A percentile compares a stretch with the other conserved stretches of the same genome.
Conservation (phyloP, 345 rosid genomes). For the sweet orange (Citrus sinensis) region DNA sequence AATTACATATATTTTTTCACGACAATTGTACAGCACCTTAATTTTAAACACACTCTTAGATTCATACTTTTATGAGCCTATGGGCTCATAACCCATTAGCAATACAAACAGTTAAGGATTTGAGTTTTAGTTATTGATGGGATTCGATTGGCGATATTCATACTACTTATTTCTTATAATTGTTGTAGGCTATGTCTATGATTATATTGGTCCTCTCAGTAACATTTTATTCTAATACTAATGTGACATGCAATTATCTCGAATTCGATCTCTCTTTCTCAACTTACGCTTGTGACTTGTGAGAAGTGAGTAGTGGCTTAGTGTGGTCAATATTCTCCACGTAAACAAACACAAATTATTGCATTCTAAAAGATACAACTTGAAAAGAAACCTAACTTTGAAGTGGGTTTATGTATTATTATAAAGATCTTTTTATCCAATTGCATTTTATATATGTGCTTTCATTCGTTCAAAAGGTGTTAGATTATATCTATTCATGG, state of each 20-base stretch:
- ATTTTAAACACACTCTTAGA: too few relatives aligned
- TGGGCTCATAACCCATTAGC: too few relatives aligned
- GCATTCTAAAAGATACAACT: not conserved
- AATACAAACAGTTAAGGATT: too few relatives aligned
- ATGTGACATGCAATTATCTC: too few relatives aligned
- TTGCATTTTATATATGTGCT: not conserved
- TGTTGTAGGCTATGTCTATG: too few relatives aligned
- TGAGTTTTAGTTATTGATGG: too few relatives aligned
- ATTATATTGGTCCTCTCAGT: too few relatives aligned
- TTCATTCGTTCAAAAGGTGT: not conserved
- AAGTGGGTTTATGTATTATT: not conserved
- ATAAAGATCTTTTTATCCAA: not conserved
- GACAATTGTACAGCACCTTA: fast-evolving
- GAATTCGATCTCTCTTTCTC: not conserved
- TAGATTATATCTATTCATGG: not conserved
- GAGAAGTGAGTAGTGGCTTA: not conserved
- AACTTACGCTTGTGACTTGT: not conserved
- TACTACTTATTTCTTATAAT: too few relatives aligned
- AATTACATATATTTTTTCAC: too few relatives aligned
- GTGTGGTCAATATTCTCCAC: not conserved
- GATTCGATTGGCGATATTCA: too few relatives aligned
- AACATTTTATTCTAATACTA: too few relatives aligned
- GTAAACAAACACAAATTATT: not conserved
- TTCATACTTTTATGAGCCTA: too few relatives aligned
- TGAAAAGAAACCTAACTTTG: not conserved